Evolutionary conservation across 768 basidiomycete genomes (phyloP), one percentile per base, ranked within the genome.

Genomic region (Boletus reticuloceps): DNA sequence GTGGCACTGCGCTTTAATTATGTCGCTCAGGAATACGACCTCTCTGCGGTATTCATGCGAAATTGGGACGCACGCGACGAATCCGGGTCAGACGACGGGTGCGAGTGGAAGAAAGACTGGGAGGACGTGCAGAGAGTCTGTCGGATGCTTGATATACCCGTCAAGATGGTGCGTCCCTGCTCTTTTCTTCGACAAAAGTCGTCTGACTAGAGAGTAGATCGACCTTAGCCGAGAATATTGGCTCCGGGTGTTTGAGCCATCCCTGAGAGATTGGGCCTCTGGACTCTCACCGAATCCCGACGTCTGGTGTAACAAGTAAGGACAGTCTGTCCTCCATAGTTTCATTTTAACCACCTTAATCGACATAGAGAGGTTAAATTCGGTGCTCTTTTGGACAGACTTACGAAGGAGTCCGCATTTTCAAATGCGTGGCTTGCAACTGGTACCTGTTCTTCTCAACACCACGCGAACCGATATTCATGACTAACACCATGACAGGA

Each of bases 91-190:
- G 89, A 89, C 64, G 78, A 76, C n/a, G 89, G 90, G 4, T 98
- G 95, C 62, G 91, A 94, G 69, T 98, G 95, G 95, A 88, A 98
- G 72, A 88, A 85, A 55, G 95, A 98, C 64, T 97, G 90, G 89
- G 83, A 88, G 56, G 93, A 96, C 68, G 95, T 97, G 2, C 86
- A 86, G 63, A 74, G 76, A 17, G 90, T 97, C 13, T 94, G 93
- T 66, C 80, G 74, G 48, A 75, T 81, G 61, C 79, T 88, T 22
- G 89, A 81, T 53, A 81, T 94, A 37, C 85, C 89, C n/a, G 86
- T 84, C 60, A 72, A 77, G 61, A 77, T 94, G 82, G 92, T 92
- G 22, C 37, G 58, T 44, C 6, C 19, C 8, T 36, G 14, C 19
- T 19, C 38, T 42, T 34, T 19, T 19, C 36, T 32, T 11, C 16